Evolutionary conservation across 2,329 filamentous ascomycete genomes (phyloP), one percentile per base, ranked within the genome.

Genomic region (Botrytis cinerea): DNA sequence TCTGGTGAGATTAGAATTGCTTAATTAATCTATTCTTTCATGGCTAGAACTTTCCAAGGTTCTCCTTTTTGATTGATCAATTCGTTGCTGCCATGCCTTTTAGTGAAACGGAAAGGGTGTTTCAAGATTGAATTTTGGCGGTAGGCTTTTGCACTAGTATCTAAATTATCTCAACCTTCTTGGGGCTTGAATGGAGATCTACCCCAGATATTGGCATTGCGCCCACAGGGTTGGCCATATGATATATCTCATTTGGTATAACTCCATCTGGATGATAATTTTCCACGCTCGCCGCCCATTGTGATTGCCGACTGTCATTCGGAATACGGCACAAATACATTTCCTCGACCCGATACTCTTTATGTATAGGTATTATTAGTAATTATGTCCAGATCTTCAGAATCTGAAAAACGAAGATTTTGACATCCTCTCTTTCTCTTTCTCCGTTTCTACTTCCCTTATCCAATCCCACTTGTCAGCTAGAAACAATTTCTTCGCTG

Each of bases 381-480:
- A n/a, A 43, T 16, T 38, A 18, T 22, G 45, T n/a, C 35, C 18
- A 38, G 45, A 57, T 64, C 22, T 54, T 72, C 40, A 73, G 43
- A 73, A 73, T 62, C 45, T 73, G 43, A 73, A 73, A 32, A 63
- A 35, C 2, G 71, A 73, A 25, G 71, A 69, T n/a, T 69, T 68
- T 45, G 71, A 59, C 71, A 73, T 73, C 67, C 40, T 75, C 68
- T 80, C 77, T 43, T 45, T 69, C n/a, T 69, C 71, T 9, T 62
- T 70, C 28, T 70, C 64, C 22, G 46, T 73, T 51, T 73, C 66
- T 45, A 73, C 51, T 35, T 70, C 71, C 43, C 74, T 78, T 76
- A 75, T 88, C 89, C 89, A 91, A 76, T 90, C 84, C 89, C 89
- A 91, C 70, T 81, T 82, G 22, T 84, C 82, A 0, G 88, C 86